These are phyloP conservation scores for Physocladia obscura DNA, from an alignment of 192 early-diverging fungal genomes.

Conservation along the genomic window DNA sequence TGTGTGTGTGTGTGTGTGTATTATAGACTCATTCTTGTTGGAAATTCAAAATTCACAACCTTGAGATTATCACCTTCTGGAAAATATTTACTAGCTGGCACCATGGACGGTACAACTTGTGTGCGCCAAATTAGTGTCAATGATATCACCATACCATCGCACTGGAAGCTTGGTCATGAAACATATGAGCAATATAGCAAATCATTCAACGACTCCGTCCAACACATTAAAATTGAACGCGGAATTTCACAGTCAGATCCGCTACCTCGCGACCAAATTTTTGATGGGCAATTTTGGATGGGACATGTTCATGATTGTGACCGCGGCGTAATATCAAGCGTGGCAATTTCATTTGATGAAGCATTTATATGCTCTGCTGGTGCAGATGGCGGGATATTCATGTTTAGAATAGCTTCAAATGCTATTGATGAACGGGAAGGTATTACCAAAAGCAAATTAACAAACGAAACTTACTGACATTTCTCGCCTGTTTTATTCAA, in stretches of 20 bases:
- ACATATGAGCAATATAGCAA: conserved; percentile 41
- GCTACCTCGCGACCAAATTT: not conserved
- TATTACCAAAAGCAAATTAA: no score
- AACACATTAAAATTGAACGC: conserved; percentile 6
- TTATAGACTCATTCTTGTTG: conserved; percentile 41
- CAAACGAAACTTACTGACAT: not conserved
- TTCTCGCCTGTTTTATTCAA: no score
- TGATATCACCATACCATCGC: conserved; percentile 41
- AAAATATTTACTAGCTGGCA: conserved; percentile 48
- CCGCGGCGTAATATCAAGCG: conserved; percentile 39
- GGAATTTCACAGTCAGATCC: conserved; percentile 18
- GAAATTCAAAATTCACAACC: conserved; percentile 36
- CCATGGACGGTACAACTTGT: conserved; percentile 43
- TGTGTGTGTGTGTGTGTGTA: not conserved
- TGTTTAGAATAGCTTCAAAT: conserved; percentile 42
- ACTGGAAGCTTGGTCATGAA: conserved; percentile 48
- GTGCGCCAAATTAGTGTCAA: conserved; percentile 47
- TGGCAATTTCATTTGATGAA: conserved; percentile 53
- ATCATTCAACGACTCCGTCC: conserved; percentile 24
- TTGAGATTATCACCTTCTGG: conserved; percentile 41
- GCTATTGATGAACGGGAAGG: conserved; percentile 40
- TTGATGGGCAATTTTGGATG: conserved; percentile 52
- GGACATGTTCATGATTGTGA: conserved; percentile 54
- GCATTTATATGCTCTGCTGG: conserved; percentile 48
- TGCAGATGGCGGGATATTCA: conserved; percentile 56